These are phyloP conservation scores for Paramecium primaurelia DNA, from an alignment of 73 alveolate genomes.

Conservation along the genomic window DNA sequence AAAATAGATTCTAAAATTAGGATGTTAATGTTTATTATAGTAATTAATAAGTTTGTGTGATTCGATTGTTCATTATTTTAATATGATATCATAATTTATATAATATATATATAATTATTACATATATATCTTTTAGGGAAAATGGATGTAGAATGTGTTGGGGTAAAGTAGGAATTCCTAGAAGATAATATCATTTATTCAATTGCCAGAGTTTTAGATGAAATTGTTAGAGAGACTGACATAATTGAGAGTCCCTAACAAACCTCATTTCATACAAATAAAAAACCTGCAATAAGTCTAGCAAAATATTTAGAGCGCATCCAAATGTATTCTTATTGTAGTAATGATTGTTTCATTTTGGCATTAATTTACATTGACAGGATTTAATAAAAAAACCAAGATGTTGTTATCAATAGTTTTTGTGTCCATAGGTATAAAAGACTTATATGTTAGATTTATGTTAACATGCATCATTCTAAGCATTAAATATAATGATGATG, in stretches of 20 bases:
- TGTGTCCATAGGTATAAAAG: constrained; percentile 57
- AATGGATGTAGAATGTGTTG: constrained; percentile 10
- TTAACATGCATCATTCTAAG: constrained; percentile 72
- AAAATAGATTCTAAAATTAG: neutral
- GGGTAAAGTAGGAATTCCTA: neutral
- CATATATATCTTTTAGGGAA: neutral
- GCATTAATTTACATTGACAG: constrained; percentile 72
- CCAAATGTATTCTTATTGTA: constrained; percentile 22
- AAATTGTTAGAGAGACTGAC: constrained; percentile 30
- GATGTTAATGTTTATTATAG: neutral
- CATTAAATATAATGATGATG: constrained; percentile 79
- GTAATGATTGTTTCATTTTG: constrained; percentile 62
- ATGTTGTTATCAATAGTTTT: constrained; percentile 33
- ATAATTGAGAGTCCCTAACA: neutral
- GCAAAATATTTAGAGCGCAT: neutral
- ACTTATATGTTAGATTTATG: constrained; percentile 62
- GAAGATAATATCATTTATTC: neutral
- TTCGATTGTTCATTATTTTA: neutral
- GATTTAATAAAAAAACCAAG: constrained; percentile 49
- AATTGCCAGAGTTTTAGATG: constrained; percentile 25
- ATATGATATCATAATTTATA: neutral
- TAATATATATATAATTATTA: neutral
- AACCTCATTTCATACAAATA: neutral
- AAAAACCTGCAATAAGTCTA: constrained; percentile 33
- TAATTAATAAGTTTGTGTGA: neutral